These are phyloP conservation scores for Candida sanyiensis DNA, from an alignment of 805 yeast species.

Conservation along the genomic window DNA sequence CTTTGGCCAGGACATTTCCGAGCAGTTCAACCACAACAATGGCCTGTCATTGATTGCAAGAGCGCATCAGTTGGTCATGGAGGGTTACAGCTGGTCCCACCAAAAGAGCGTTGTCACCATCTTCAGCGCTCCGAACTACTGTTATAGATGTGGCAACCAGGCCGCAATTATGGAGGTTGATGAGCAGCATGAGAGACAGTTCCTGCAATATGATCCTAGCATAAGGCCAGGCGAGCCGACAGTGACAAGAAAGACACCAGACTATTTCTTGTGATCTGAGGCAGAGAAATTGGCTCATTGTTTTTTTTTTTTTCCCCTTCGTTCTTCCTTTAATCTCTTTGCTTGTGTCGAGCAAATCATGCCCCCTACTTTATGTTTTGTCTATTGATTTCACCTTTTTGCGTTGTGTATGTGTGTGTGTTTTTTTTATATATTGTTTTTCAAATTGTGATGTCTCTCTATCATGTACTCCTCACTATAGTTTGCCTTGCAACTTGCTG, in stretches of 20 bases:
- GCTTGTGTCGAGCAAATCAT: constrained; percentile 2
- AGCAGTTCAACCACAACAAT: constrained; percentile 89
- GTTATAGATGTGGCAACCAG: constrained; percentile 96
- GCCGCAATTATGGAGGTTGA: constrained; percentile 98
- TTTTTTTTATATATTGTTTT: constrained; percentile 1
- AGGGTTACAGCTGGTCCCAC: constrained; percentile 92
- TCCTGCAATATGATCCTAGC: constrained; percentile 92
- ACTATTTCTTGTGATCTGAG: constrained; percentile 73
- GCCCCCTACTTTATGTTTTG: too few relatives aligned
- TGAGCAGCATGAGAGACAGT: constrained; percentile 85
- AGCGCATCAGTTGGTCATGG: constrained; percentile 98
- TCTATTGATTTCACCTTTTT: too few relatives aligned
- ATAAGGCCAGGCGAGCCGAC: constrained; percentile 98
- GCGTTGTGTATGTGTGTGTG: too few relatives aligned
- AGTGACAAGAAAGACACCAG: constrained; percentile 94
- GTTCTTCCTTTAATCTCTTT: not conserved
- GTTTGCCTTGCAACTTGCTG: constrained; percentile 33
- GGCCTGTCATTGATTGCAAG: constrained; percentile 81
- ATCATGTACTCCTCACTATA: not conserved
- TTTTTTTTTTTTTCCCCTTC: not conserved
- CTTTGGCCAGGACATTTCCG: constrained; percentile 92
- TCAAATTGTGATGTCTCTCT: constrained; percentile 1
- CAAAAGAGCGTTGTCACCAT: constrained; percentile 92
- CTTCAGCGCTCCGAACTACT: constrained; percentile 92
- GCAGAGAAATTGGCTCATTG: not conserved